Conservation (phyloP, 2,329 filamentous ascomycete species). For the Podosphaera fusca region DNA sequence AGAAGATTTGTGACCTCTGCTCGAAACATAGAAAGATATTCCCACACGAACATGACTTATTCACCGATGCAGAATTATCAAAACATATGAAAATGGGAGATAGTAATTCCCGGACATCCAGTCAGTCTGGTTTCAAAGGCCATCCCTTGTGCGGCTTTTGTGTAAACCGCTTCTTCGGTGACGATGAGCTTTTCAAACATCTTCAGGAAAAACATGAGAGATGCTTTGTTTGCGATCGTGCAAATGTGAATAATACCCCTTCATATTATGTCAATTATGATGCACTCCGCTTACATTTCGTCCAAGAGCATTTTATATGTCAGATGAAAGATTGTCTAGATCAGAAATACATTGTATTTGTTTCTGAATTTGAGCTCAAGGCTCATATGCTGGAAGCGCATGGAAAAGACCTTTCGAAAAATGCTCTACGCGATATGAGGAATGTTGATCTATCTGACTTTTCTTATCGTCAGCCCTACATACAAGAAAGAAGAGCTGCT, state of each 20-base stretch:
- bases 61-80: constrained; percentile 56
- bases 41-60: constrained; percentile 90
- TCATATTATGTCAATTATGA: constrained; percentile 87
- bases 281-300: constrained; percentile 67
- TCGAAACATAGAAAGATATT: constrained; percentile 94
- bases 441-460: constrained; percentile 74
- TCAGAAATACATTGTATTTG: constrained; percentile 95
- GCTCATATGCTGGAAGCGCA: constrained; percentile 76
- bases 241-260: constrained; percentile 26
- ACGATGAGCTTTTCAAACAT: constrained; percentile 83
- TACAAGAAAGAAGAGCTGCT: constrained; percentile 27
- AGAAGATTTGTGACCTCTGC: constrained; percentile 80
- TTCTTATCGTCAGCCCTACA: constrained; percentile 52
- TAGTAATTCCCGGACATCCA: constrained; percentile 65
- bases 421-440: constrained; percentile 60
- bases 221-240: constrained; percentile 76
- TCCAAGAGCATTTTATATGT: constrained; percentile 69
- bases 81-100: constrained; percentile 82
- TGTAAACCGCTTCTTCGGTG: constrained; percentile 75
- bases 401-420: constrained; percentile 57
- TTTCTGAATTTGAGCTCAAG: constrained; percentile 82
- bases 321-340: constrained; percentile 70
- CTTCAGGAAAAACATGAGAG: constrained; percentile 86
- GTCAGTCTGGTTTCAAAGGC: constrained; percentile 90
- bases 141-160: constrained; percentile 92